Evolutionary conservation across 441 rosid genomes (phyloP).

Genomic region (Raphanus hybrid): DNA sequence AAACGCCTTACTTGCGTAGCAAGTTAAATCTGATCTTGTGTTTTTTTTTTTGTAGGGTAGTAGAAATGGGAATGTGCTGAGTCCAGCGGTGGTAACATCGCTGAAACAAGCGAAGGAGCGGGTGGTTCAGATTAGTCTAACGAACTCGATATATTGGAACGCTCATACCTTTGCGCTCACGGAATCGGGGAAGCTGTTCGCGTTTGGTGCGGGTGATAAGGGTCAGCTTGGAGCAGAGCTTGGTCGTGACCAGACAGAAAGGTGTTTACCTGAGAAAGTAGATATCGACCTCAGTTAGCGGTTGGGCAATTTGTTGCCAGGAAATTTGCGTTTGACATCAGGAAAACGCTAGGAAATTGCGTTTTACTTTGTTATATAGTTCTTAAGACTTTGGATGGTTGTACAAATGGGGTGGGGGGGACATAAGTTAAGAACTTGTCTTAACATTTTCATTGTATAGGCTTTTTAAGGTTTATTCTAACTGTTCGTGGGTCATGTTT

Average conservation of each 20-base stretch:
- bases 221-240: constrained; percentile 96
- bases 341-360: constrained; percentile 22
- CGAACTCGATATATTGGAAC: constrained; percentile 85
- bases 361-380: constrained; percentile 18
- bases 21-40: background rate
- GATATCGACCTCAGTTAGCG: constrained; percentile 66
- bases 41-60: constrained; percentile 53
- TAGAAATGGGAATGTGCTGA: constrained; percentile 68
- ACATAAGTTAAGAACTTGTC: constrained; percentile 40
- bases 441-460: background rate
- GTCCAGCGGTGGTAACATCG: constrained; percentile 78
- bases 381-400: constrained; percentile 31
- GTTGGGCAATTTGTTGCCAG: constrained; percentile 16
- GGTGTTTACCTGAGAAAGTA: constrained; percentile 74
- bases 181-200: constrained; percentile 81
- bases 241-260: constrained; percentile 63
- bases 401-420: constrained; percentile 28
- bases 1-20: background rate
- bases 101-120: constrained; percentile 72
- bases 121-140: constrained; percentile 84
- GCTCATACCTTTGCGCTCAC: constrained; percentile 95
- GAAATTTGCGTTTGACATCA: too few relatives aligned
- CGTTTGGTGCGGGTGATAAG: constrained; percentile 92
- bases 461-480: constrained; percentile 8
- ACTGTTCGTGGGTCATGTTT: constrained; percentile 22